Evolutionary conservation across 164 flowering plant species (phyloP).

Genomic region (Vitis rupestris): DNA sequence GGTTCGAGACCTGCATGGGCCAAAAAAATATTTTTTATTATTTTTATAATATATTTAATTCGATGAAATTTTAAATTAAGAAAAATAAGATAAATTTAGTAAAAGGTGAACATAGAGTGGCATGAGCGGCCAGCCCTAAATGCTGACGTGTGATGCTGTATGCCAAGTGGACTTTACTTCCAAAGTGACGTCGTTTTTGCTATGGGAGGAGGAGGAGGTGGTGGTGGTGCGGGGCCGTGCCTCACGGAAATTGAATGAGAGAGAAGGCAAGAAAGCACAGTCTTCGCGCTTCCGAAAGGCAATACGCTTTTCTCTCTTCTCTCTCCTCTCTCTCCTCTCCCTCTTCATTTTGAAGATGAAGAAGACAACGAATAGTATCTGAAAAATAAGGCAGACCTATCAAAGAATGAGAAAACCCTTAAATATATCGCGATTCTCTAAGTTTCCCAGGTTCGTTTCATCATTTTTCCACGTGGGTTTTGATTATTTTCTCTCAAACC

Average conservation of each 20-base stretch:
- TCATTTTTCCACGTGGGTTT: background rate
- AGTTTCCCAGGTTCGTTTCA: background rate
- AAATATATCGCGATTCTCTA: constrained; percentile 6
- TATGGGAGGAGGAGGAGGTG: too few species aligned
- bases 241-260: too few species aligned
- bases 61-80: too few species aligned
- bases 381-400: background rate
- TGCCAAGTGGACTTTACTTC: too few species aligned
- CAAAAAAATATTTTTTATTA: constrained; percentile 12
- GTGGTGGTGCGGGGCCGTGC: too few species aligned
- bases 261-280: constrained; percentile 1
- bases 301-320: constrained; percentile 40
- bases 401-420: background rate
- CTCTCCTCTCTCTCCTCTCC: constrained; percentile 11
- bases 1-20: constrained; percentile 96
- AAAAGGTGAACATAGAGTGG: too few species aligned
- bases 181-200: too few species aligned
- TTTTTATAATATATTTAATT: too few species aligned
- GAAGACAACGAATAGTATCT: background rate
- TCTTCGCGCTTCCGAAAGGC: constrained; percentile 40
- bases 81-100: too few species aligned
- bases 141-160: too few species aligned
- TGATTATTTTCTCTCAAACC: constrained; percentile 7
- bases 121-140: too few species aligned
- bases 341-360: background rate